These are phyloP conservation scores for Pluteus cervinus DNA, from an alignment of 768 basidiomycete genomes.

Conservation along the genomic window DNA sequence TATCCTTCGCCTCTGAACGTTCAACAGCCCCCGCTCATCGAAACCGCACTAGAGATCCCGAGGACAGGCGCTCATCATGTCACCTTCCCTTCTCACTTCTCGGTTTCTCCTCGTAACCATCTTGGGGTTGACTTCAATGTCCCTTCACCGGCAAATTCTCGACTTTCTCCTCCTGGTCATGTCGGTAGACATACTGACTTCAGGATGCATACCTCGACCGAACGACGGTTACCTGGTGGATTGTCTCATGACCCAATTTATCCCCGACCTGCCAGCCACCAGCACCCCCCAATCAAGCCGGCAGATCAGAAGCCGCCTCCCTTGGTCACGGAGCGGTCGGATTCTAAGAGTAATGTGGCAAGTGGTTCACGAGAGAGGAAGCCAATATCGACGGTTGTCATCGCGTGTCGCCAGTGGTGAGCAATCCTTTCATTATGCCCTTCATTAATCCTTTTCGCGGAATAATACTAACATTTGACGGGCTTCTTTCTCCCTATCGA, in stretches of 20 bases:
- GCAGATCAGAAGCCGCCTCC: constrained; percentile 26
- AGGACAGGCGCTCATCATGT: constrained; percentile 32
- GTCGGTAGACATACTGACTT: constrained; percentile 29
- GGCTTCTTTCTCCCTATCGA: constrained; percentile 24
- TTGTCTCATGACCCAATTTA: constrained; percentile 40
- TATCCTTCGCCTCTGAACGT: constrained; percentile 36
- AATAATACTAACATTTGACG: constrained; percentile 24
- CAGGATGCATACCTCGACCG: constrained; percentile 31
- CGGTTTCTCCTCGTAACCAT: constrained; percentile 39
- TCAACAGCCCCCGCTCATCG: constrained; percentile 45
- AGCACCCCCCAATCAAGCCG: not conserved
- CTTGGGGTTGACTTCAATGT: constrained; percentile 36
- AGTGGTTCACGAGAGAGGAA: constrained; percentile 38
- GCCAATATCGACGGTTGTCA: constrained; percentile 64
- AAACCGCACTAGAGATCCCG: constrained; percentile 38
- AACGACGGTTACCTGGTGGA: constrained; percentile 39
- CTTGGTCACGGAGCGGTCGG: constrained; percentile 28
- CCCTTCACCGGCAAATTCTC: constrained; percentile 34
- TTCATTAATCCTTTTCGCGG: constrained; percentile 36
- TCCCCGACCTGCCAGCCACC: constrained; percentile 17
- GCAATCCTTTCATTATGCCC: constrained; percentile 28
- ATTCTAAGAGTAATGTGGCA: constrained; percentile 17
- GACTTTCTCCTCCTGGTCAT: constrained; percentile 31
- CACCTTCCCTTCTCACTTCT: constrained; percentile 36
- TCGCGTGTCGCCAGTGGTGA: constrained; percentile 82